Evolutionary conservation across 2,329 filamentous ascomycete genomes (phyloP), one percentile per base, ranked within the genome.

Genomic region (Beauveria bassiana): DNA sequence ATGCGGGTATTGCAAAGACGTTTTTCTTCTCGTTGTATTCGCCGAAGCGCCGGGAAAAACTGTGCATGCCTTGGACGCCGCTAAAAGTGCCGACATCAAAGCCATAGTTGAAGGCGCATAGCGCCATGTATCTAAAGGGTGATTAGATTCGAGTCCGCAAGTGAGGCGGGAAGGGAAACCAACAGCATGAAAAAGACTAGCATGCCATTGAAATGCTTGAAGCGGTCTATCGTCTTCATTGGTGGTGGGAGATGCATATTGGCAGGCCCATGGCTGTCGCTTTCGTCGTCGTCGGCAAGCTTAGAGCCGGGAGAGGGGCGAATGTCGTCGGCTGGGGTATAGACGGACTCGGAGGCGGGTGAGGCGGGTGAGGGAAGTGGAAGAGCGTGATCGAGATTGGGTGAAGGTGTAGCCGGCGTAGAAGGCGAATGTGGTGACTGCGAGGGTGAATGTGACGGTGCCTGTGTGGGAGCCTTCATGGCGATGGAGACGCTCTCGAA

Each of bases 51-150:
- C 61, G 64, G 7, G 62, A 57, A 28, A 70, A 70, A 59, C 65
- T 65, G 26, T 66, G 64, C 68, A 70, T 70, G 9, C 60, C 67
- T 50, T 70, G 68, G 6, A 70, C 67, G 7, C 66, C 68, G 3
- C 66, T 64, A 59, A 70, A 70, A 18, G 62, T 69, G 45, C 68
- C 67, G 22, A 70, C 68, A 47, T 70, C 68, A 34, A 65, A 70
- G 7, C 68, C 68, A 60, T 69, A 70, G 59, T 70, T 69, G 59
- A 70, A 69, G 10, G 67, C 66, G 20, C 67, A 68, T 18, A 65
- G 54, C 9, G 64, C 64, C 67, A 70, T 65, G 42, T 70, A 70
- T 20, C 68, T 69, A 18, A 16, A 42, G 20, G 2, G 49, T 7
- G 42, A 14, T 16, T 3, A 24, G 26, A 24, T 22, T n/a, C 43